These are phyloP conservation scores for Cyberlindnera bimundalis DNA, from an alignment of 805 yeast species.

Conservation along the genomic window DNA sequence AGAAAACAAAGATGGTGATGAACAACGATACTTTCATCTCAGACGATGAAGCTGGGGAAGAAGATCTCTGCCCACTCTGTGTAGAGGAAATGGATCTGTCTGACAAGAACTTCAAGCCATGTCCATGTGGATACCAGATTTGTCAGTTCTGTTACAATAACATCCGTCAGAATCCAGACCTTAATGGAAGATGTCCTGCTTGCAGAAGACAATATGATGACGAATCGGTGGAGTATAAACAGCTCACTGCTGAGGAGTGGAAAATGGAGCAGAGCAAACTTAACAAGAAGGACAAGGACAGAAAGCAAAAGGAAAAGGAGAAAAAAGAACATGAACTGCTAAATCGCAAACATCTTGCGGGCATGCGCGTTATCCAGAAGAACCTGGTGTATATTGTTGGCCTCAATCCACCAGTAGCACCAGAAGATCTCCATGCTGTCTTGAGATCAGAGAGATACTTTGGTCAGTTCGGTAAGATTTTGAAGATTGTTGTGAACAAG, in stretches of 20 bases:
- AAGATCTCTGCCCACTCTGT: constrained; percentile 86
- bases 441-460: constrained; percentile 88
- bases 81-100: constrained; percentile 97
- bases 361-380: constrained; percentile 97
- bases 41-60: constrained; percentile 67
- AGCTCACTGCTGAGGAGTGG: constrained; percentile 79
- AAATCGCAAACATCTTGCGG: constrained; percentile 85
- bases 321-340: constrained; percentile 83
- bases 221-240: constrained; percentile 83
- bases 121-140: constrained; percentile 98
- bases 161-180: constrained; percentile 90
- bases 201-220: constrained; percentile 95
- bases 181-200: constrained; percentile 96
- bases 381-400: constrained; percentile 96
- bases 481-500: constrained; percentile 88
- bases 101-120: constrained; percentile 96
- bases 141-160: constrained; percentile 98
- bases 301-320: constrained; percentile 85
- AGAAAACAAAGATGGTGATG: constrained; percentile 17
- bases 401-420: constrained; percentile 72
- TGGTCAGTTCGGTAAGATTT: constrained; percentile 97
- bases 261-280: constrained; percentile 77
- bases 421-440: constrained; percentile 80
- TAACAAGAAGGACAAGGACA: constrained; percentile 76
- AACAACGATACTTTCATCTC: constrained; percentile 57